phyloP scores from a whole-genome alignment of 1,284 basidiomycete species.

The Malassezia caprae region DNA sequence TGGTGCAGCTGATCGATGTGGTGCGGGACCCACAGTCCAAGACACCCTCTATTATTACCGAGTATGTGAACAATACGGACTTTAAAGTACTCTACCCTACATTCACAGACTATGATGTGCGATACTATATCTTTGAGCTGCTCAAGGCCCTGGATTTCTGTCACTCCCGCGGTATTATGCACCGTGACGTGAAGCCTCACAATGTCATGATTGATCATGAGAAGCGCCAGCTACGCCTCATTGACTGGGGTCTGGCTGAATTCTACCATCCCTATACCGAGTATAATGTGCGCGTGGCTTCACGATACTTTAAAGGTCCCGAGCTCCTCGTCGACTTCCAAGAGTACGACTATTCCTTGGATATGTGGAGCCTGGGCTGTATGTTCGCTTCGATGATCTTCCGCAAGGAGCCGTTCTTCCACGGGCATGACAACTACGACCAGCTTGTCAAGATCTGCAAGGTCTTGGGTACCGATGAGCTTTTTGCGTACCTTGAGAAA shows the following conservation, averaged over 20 bases:
- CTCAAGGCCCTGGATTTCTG: conserved; percentile 96
- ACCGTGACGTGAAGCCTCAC: conserved; percentile 95
- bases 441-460: conserved; percentile 97
- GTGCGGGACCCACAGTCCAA: conserved; percentile 84
- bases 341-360: conserved; percentile 77
- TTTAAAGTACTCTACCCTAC: conserved; percentile 94
- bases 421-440: conserved; percentile 97
- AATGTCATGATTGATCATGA: conserved; percentile 99
- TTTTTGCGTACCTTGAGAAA: conserved; percentile 59
- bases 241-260: conserved; percentile 98
- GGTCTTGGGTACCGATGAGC: conserved; percentile 88
- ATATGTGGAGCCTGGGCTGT: conserved; percentile 98
- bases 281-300: conserved; percentile 95
- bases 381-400: conserved; percentile 84
- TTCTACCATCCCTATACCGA: conserved; percentile 97
- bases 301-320: conserved; percentile 95
- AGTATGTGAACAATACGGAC: conserved; percentile 96
- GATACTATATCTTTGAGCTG: conserved; percentile 92
- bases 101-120: conserved; percentile 86
- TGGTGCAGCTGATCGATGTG: conserved; percentile 77
- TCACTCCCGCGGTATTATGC: conserved; percentile 98
- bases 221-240: conserved; percentile 81
- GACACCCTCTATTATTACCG: conserved; percentile 94
- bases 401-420: conserved; percentile 98
- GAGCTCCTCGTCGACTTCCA: conserved; percentile 96